phyloP scores from a whole-genome alignment of 1,139 yeast species.

The Hyphopichia burtonii region DNA sequence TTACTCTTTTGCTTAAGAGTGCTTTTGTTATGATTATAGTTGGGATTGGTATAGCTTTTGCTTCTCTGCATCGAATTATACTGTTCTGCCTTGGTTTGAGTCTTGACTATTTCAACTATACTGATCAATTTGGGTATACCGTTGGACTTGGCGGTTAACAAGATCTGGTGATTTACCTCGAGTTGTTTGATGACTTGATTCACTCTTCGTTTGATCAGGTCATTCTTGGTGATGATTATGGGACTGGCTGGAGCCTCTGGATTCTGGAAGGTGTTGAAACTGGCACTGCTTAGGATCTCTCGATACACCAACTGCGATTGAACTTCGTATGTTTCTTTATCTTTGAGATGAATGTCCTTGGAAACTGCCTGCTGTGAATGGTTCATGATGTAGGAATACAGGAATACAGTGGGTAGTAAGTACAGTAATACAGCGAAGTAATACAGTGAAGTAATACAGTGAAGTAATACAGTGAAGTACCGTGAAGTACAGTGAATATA shows the following conservation, averaged over 20 bases:
- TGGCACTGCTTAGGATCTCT: neutral
- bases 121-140: constrained; percentile 25
- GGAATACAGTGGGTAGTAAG: too few relatives aligned
- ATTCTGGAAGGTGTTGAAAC: neutral
- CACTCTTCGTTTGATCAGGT: constrained; percentile 21
- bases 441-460: too few relatives aligned
- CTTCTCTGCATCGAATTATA: constrained; percentile 9
- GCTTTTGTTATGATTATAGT: neutral
- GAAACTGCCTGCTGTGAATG: neutral
- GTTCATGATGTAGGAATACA: too few relatives aligned
- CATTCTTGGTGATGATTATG: constrained; percentile 23
- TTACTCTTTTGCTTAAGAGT: neutral
- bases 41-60: constrained; percentile 10
- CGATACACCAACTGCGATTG: neutral
- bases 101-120: constrained; percentile 26
- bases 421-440: too few relatives aligned
- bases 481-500: too few relatives aligned
- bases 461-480: too few relatives aligned
- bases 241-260: neutral
- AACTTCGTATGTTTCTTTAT: neutral
- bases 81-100: constrained; percentile 8
- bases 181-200: constrained; percentile 13
- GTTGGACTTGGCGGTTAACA: constrained; percentile 17
- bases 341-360: constrained; percentile 5
- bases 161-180: constrained; percentile 7